These are phyloP conservation scores for Penicillium soppii DNA, from an alignment of 495 filamentous ascomycete species.

Conservation along the genomic window DNA sequence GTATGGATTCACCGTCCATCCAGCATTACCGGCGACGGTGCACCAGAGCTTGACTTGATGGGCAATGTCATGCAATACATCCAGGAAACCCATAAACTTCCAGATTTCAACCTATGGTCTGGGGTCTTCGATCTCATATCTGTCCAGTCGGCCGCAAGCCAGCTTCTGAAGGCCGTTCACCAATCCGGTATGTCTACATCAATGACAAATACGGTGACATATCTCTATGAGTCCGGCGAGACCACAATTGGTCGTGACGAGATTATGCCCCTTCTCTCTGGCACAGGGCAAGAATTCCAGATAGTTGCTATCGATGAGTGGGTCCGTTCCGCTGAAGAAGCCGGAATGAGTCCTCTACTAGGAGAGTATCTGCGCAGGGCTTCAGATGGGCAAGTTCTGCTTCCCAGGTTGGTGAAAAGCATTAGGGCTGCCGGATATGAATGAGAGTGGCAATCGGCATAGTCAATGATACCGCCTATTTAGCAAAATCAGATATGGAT, in stretches of 20 bases:
- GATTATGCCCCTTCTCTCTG: conserved; percentile 12
- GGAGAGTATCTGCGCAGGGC: conserved; percentile 20
- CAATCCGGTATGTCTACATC: neutral
- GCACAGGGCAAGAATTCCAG: conserved; percentile 12
- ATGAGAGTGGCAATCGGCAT: neutral
- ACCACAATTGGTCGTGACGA: conserved; percentile 14
- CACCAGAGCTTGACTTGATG: conserved; percentile 26
- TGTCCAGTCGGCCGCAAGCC: conserved; percentile 18
- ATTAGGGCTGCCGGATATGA: neutral
- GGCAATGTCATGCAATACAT: conserved; percentile 23
- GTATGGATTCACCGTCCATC: conserved; percentile 43
- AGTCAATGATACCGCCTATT: too few species aligned
- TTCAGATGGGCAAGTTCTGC: conserved; percentile 14
- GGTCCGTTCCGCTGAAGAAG: conserved; percentile 17
- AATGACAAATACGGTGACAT: neutral
- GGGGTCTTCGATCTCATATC: conserved; percentile 27
- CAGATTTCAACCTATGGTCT: conserved; percentile 16
- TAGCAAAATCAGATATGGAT: too few species aligned
- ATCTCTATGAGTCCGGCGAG: conserved; percentile 20
- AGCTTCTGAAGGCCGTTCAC: conserved; percentile 14
- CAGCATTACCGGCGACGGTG: conserved; percentile 20
- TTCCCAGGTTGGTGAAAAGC: conserved; percentile 20
- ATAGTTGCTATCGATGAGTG: conserved; percentile 14
- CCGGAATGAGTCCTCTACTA: conserved; percentile 22
- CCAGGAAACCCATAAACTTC: conserved; percentile 17